Percentiles rank a stretch among this genome's conserved stretches.
Evolutionary conservation across 441 rosid genomes (phyloP).

Genomic region (Erysimum pusillum): DNA sequence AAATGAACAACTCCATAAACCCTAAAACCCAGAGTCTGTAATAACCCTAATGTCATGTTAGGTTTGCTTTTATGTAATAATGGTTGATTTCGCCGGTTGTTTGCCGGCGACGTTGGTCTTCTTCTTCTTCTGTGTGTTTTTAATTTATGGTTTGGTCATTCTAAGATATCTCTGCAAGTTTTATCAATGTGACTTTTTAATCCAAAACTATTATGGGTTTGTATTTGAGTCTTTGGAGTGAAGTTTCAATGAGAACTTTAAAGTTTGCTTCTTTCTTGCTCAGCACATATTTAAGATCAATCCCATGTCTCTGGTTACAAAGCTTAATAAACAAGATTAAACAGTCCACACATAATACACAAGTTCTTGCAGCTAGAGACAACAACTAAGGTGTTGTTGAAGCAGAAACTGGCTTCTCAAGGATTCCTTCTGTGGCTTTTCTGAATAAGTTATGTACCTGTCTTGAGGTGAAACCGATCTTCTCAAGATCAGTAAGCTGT

Average conservation of each 20-base stretch:
- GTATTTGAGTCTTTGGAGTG: constrained; percentile 7
- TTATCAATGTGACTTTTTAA: constrained; percentile 31
- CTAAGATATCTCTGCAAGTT: constrained; percentile 37
- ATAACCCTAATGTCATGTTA: constrained; percentile 36
- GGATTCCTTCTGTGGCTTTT: constrained; percentile 66
- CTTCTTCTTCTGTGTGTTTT: constrained; percentile 33
- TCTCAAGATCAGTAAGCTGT: constrained; percentile 82
- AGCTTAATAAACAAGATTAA: constrained; percentile 1
- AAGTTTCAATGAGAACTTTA: constrained; percentile 23
- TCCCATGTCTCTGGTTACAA: constrained; percentile 13
- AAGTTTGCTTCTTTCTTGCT: constrained; percentile 21
- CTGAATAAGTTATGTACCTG: constrained; percentile 77
- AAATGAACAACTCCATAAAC: constrained; percentile 54
- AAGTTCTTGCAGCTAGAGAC: constrained; percentile 17
- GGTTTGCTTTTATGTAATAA: constrained; percentile 35
- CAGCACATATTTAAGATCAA: background rate
- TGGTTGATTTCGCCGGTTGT: constrained; percentile 31
- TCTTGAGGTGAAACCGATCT: constrained; percentile 86
- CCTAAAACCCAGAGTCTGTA: constrained; percentile 34
- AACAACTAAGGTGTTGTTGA: constrained; percentile 43
- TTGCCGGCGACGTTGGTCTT: constrained; percentile 16
- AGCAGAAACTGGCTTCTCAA: constrained; percentile 44
- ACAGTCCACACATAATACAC: constrained; percentile 25
- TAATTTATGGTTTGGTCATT: constrained; percentile 35
- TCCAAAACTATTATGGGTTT: constrained; percentile 19